These are phyloP conservation scores for Lepraria neglecta DNA, from an alignment of 495 filamentous ascomycete species.

Conservation along the genomic window DNA sequence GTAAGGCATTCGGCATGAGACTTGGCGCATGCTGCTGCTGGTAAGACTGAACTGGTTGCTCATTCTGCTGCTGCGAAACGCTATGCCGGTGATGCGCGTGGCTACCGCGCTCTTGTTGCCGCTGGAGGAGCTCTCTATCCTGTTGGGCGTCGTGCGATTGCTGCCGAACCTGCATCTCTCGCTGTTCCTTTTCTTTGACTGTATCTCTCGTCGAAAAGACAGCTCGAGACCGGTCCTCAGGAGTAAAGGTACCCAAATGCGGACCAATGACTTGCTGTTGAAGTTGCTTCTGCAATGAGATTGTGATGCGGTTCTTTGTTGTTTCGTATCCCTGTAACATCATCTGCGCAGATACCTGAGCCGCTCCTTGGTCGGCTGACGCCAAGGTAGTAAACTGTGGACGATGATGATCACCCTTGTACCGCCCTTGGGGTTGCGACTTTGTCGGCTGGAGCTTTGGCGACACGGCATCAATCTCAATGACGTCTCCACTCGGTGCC, in stretches of 20 bases:
- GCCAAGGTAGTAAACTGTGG: constrained; percentile 31
- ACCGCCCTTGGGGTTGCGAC: constrained; percentile 28
- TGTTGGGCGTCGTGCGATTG: constrained; percentile 14
- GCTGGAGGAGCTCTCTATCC: constrained; percentile 10
- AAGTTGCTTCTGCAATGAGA: constrained; percentile 19
- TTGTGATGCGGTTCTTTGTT: constrained; percentile 18
- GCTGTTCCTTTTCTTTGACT: constrained; percentile 25
- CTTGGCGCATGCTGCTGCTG: constrained; percentile 38
- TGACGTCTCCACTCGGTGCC: constrained; percentile 52
- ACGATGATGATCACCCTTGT: constrained; percentile 21
- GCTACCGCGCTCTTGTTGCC: constrained; percentile 9
- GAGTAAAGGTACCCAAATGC: constrained; percentile 21
- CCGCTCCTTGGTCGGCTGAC: constrained; percentile 36
- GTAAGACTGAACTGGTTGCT: constrained; percentile 36
- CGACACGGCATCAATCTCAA: constrained; percentile 49
- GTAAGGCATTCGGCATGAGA: constrained; percentile 32
- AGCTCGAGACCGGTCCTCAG: constrained; percentile 17
- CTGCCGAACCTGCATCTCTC: constrained; percentile 33
- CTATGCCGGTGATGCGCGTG: constrained; percentile 16
- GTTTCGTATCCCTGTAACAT: constrained; percentile 14
- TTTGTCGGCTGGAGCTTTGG: constrained; percentile 38
- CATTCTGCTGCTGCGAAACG: constrained; percentile 13
- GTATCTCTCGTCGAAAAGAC: constrained; percentile 1
- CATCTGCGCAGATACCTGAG: constrained; percentile 26
- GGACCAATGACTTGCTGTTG: constrained; percentile 21